Base-by-base conservation (phyloP, 768 basidiomycete species). In the Hygrophorus russula region DNA sequence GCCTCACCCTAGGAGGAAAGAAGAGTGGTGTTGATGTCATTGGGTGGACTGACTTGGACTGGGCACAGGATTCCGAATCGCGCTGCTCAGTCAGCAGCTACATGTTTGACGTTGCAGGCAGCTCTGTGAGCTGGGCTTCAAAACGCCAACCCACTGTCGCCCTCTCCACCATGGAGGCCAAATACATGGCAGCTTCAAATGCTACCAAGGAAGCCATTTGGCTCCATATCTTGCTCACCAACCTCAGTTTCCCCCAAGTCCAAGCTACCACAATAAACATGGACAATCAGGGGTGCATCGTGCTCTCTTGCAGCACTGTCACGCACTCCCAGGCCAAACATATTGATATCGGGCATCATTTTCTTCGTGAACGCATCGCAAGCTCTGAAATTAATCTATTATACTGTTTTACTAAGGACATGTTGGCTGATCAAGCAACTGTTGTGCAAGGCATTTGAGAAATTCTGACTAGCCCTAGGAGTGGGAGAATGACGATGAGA, bases 111-210 rank as follows among this genome's bases (percentile, higher is more conserved):
- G 30, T 59, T 8, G 51, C 46, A 28, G 52, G 56, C 10, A 55
- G 62, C 2, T 36, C 52, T 1, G 49, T 67, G 9, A 51, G 56
- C 17, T 67, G 65, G 61, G 48, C 43, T 11, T 56, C 60, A 4
- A 59, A 58, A 42, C 54, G 55, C 27, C 66, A 68, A 47, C 41
- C 49, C 3, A 55, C 55, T 19, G 51, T 60, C n/a, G 53, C 61
- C 3, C 51, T 59, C 6, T 65, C 62, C 3, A 58, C 56, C 9
- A 50, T 49, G 10, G 57, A 63, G 46, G 55, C 59, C 17, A 61
- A 66, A 48, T 60, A 64, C 49, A 51, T 62, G 36, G 57, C 61
- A 11, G 33, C 50, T 3, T 39, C 56, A 1, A 50, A 59, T 20
- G 52, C 59, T 1, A 30, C 44, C 4, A 48, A 53, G 32, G 47